Evolutionary conservation across 164 flowering plant species (phyloP), one percentile per base, ranked within the genome.

Genomic region (Platanus orientalis): DNA sequence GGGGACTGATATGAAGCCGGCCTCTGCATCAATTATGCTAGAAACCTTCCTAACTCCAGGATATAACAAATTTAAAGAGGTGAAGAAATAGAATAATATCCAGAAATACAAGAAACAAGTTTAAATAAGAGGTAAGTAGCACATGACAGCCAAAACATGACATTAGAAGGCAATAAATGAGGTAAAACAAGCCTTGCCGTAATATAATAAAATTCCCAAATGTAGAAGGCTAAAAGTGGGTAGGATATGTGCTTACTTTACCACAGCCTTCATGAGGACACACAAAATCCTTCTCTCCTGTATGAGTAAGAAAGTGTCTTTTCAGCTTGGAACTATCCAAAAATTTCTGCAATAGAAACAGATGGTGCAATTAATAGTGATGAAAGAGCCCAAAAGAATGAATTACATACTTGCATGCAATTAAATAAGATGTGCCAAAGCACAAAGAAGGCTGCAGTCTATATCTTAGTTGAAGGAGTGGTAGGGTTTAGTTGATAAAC

Each of bases 261-360:
- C 98, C 98, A 77, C 98, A 93, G 66, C 97, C 97, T 84, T 89
- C 96, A 83, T 84, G 82, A 70, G 96, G 89, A 61, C 98, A 93
- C 7, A 84, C 74, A 72, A 78, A 93, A 72, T 80, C 79, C 76
- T 97, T 85, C 72, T 89, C 97, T 58, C 98, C 98, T 47, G 98
- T 93, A 73, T 93, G 98, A 77, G 86, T 90, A 60, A 93, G 90
- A 68, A 82, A 86, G 78, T 93, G 98, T 63, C 98, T 76, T 75
- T 89, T 93, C 73, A 93, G 72, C 83, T 93, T 93, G 44, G 98
- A 90, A 71, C 98, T 90, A 75, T 93, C 98, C 84, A 93, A 78
- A 76, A 90, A 93, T 87, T 90, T 93, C 98, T 93, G 93, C 77
- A 80, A 47, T 30, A 77, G 1, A 63, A 62, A 65, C 13, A 57